Conservation (phyloP, 805 yeast genomes). For the Ogataea kodamae region DNA sequence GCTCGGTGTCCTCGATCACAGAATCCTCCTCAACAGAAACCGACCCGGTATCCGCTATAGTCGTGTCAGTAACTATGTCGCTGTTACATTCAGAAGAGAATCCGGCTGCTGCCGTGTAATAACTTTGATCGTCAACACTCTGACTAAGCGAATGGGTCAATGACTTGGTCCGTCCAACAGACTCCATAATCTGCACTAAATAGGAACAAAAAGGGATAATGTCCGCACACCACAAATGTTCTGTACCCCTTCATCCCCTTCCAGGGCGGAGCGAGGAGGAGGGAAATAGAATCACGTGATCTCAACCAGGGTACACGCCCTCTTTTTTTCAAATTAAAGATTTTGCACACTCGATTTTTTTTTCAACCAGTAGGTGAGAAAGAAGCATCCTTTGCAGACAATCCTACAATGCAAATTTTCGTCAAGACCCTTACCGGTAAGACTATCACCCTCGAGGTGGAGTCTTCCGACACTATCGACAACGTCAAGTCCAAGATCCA, state of each 20-base stretch:
- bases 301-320: slow-evolving; percentile 2
- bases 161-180: slow-evolving; percentile 2
- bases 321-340: slow-evolving; percentile 4
- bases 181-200: slow-evolving; percentile 1
- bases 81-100: slow-evolving; percentile 1
- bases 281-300: slow-evolving; percentile 10
- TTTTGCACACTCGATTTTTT: slow-evolving; percentile 3
- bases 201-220: slow-evolving; percentile 4
- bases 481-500: slow-evolving; percentile 98
- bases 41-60: slow-evolving; percentile 7
- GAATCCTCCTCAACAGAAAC: slow-evolving; percentile 10
- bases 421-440: slow-evolving; percentile 86
- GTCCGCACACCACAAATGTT: neutral
- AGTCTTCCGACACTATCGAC: slow-evolving; percentile 98
- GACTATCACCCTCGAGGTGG: slow-evolving; percentile 98
- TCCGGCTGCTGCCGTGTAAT: slow-evolving; percentile 13
- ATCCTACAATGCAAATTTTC: slow-evolving; percentile 58
- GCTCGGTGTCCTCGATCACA: slow-evolving; percentile 10
- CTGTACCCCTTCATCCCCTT: slow-evolving; percentile 1
- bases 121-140: slow-evolving; percentile 11
- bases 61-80: slow-evolving; percentile 7
- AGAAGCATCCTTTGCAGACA: slow-evolving; percentile 40
- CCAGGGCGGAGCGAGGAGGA: neutral
- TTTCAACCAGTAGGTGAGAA: slow-evolving; percentile 30
- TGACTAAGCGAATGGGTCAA: slow-evolving; percentile 1